A percentile compares a stretch with the other conserved stretches of the same genome.
Conservation (phyloP, 2,329 filamentous ascomycete species). For the Emergomyces pasteurianus region DNA sequence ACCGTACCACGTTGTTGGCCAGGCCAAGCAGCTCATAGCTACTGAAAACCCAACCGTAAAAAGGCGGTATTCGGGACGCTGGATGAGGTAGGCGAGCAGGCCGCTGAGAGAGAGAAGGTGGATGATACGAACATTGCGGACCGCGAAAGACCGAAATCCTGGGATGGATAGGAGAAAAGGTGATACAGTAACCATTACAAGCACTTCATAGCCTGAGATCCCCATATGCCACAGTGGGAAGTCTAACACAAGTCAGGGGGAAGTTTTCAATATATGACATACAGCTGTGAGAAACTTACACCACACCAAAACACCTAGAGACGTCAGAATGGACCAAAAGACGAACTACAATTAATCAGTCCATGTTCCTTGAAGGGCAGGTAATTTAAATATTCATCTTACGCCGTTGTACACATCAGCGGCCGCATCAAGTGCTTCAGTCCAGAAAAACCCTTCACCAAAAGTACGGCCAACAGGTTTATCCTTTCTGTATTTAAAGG, state of each 20-base stretch:
- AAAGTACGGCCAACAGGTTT: constrained; percentile 61
- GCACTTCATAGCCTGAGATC: constrained; percentile 86
- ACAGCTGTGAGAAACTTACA: constrained; percentile 47
- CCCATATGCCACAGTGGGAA: constrained; percentile 99
- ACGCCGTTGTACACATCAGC: constrained; percentile 90
- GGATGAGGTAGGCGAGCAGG: constrained; percentile 65
- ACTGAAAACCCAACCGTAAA: constrained; percentile 73
- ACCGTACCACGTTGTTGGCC: constrained; percentile 69
- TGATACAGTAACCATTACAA: constrained; percentile 74
- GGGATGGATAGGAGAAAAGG: constrained; percentile 66
- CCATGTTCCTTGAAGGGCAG: constrained; percentile 5
- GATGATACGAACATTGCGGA: constrained; percentile 56
- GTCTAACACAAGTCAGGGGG: constrained; percentile 39
- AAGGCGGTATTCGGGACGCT: constrained; percentile 61
- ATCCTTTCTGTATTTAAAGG: constrained; percentile 49
- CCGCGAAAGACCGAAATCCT: constrained; percentile 54
- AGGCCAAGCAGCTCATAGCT: constrained; percentile 66
- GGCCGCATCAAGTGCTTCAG: constrained; percentile 63
- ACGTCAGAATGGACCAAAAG: constrained; percentile 92
- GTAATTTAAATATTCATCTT: constrained; percentile 25
- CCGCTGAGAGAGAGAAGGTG: constrained; percentile 70
- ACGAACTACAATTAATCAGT: constrained; percentile 52
- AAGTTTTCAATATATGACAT: not conserved
- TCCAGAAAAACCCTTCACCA: constrained; percentile 58
- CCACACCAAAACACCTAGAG: constrained; percentile 81